A percentile compares a stretch with the other conserved stretches of the same genome.
Conservation (phyloP, 306 rosid genomes). For the Psophocarpus tetragonolobus region DNA sequence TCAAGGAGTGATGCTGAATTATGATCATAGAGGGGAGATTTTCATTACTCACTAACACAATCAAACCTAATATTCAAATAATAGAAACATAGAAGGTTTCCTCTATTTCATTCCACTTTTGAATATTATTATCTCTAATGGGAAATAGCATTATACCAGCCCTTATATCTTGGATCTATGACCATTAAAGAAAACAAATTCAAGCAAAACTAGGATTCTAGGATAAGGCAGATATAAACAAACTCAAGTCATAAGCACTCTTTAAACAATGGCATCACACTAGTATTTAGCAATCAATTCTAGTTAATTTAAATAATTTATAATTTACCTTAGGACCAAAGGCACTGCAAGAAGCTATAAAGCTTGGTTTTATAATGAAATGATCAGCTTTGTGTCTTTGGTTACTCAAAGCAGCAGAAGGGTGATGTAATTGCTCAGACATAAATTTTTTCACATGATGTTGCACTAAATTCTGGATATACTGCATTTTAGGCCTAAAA, state of each 20-base stretch:
- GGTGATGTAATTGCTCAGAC: slow-evolving; percentile 63
- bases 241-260: slow-evolving; percentile 18
- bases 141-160: background rate
- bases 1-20: too few relatives aligned
- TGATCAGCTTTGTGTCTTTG: slow-evolving; percentile 43
- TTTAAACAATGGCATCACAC: background rate
- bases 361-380: slow-evolving; percentile 56
- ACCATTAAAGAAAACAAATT: background rate
- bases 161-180: background rate
- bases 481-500: slow-evolving; percentile 79
- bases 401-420: slow-evolving; percentile 48
- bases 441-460: slow-evolving; percentile 64
- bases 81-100: background rate
- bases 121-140: background rate
- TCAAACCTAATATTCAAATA: background rate
- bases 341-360: slow-evolving; percentile 78
- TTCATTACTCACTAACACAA: background rate
- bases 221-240: background rate
- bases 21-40: too few relatives aligned
- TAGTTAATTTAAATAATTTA: background rate
- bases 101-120: background rate
- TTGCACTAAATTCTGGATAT: slow-evolving; percentile 60
- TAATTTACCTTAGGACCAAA: slow-evolving; percentile 80
- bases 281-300: background rate
- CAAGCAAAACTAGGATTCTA: background rate